A percentile compares a stretch with the other conserved stretches of the same genome.
Conservation (phyloP, 805 yeast genomes). For the Pichia cabralensis region DNA sequence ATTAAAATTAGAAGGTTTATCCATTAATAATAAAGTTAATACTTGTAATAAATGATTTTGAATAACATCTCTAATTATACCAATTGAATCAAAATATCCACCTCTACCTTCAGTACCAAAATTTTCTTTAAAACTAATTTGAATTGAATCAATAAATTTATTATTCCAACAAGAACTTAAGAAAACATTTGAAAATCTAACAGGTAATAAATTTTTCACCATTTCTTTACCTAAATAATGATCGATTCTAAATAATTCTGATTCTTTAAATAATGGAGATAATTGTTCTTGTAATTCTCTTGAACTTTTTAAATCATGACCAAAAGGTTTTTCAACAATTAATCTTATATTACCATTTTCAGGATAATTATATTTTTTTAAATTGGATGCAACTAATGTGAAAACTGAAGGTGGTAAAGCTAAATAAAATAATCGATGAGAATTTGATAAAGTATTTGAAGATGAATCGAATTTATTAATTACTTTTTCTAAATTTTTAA, state of each 20-base stretch:
- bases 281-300: slow-evolving; percentile 66
- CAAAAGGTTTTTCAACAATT: slow-evolving; percentile 95
- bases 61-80: slow-evolving; percentile 96
- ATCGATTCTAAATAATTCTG: slow-evolving; percentile 90
- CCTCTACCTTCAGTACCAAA: slow-evolving; percentile 99
- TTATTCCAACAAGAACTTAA: slow-evolving; percentile 85
- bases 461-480: slow-evolving; percentile 51
- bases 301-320: slow-evolving; percentile 77
- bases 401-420: slow-evolving; percentile 95
- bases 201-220: slow-evolving; percentile 85
- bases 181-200: slow-evolving; percentile 86
- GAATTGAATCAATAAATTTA: slow-evolving; percentile 67
- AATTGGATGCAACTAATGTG: slow-evolving; percentile 61
- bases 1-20: slow-evolving; percentile 82
- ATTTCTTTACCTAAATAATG: slow-evolving; percentile 97
- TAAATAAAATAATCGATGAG: slow-evolving; percentile 81
- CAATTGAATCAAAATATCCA: slow-evolving; percentile 91
- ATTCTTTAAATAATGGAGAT: slow-evolving; percentile 83
- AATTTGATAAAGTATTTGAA: slow-evolving; percentile 31
- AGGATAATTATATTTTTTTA: slow-evolving; percentile 62
- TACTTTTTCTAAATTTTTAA: slow-evolving; percentile 38
- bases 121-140: slow-evolving; percentile 92
- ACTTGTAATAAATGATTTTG: slow-evolving; percentile 95
- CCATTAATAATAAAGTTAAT: slow-evolving; percentile 86
- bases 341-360: slow-evolving; percentile 65